Conservation (phyloP, 163 green algal species). For the Coccomyxa subellipsoidea region DNA sequence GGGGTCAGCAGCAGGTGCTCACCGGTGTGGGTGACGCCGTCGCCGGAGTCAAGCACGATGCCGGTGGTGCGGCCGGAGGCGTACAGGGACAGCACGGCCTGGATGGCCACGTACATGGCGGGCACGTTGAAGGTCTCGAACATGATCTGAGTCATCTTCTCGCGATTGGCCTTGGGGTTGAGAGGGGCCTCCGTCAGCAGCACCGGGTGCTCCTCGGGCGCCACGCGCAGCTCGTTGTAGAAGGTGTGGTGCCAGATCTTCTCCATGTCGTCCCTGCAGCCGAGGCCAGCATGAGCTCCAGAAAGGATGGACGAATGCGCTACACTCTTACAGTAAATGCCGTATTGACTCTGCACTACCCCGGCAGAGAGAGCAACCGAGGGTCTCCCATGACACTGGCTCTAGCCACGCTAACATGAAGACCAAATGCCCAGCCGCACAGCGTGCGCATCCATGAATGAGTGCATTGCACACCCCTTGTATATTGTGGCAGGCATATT, state of each 20-base stretch:
- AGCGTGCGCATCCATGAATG: too few species aligned
- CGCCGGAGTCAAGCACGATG: slow-evolving; percentile 96
- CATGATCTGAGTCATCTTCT: slow-evolving; percentile 99
- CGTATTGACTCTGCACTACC: too few species aligned
- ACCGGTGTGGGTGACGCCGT: slow-evolving; percentile 92
- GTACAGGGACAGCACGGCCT: slow-evolving; percentile 98
- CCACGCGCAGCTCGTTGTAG: slow-evolving; percentile 98
- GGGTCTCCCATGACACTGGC: too few species aligned
- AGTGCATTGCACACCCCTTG: too few species aligned
- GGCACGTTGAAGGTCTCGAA: slow-evolving; percentile 99
- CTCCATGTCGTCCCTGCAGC: slow-evolving; percentile 93
- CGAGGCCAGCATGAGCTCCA: too few species aligned
- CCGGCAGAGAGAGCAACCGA: too few species aligned
- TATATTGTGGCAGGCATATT: too few species aligned
- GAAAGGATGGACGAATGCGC: too few species aligned
- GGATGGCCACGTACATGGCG: slow-evolving; percentile 96
- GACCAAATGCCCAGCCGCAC: too few species aligned
- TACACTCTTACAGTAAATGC: too few species aligned
- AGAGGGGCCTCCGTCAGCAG: slow-evolving; percentile 97
- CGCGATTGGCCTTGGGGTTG: slow-evolving; percentile 96
- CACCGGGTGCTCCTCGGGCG: slow-evolving; percentile 97
- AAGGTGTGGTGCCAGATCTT: slow-evolving; percentile 99
- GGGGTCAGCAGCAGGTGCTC: neutral
- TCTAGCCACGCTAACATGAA: too few species aligned
- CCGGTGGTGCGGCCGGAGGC: slow-evolving; percentile 93